phyloP scores from a whole-genome alignment of 2,329 filamentous ascomycete genomes.

The Pseudofabraea citricarpa region DNA sequence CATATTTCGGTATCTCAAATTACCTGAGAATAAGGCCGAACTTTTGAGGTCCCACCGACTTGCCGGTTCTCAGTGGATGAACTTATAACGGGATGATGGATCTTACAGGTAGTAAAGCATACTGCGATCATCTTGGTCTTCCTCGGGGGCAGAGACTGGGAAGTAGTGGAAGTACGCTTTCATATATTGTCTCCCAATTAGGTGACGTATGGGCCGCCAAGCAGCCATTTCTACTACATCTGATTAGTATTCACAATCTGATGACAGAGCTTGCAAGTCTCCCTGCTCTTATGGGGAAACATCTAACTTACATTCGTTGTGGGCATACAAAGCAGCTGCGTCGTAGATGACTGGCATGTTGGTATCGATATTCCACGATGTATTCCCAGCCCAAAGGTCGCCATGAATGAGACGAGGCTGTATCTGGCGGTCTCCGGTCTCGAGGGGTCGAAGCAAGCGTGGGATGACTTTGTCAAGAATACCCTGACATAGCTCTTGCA shows the following conservation, averaged over 20 bases:
- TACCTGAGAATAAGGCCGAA: no score
- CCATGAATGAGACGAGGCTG: slow-evolving; percentile 16
- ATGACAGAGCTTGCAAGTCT: no score
- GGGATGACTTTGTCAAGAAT: slow-evolving; percentile 14
- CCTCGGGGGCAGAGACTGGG: slow-evolving; percentile 4
- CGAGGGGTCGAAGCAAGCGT: slow-evolving; percentile 11
- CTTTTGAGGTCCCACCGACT: no score
- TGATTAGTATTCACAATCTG: not conserved
- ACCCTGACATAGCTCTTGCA: slow-evolving; percentile 23
- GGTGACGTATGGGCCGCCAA: slow-evolving; percentile 1
- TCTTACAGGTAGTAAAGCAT: no score
- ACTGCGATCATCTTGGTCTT: slow-evolving; percentile 8
- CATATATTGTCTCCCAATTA: slow-evolving; percentile 3
- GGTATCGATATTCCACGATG: slow-evolving; percentile 4
- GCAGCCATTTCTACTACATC: slow-evolving; percentile 1
- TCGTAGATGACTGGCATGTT: slow-evolving; percentile 15
- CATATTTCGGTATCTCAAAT: no score
- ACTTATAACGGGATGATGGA: no score
- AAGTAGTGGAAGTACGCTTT: slow-evolving; percentile 5
- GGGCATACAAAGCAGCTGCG: slow-evolving; percentile 15
- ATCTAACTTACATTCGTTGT: slow-evolving; percentile 23
- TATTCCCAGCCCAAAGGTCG: slow-evolving; percentile 18
- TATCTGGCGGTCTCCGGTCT: slow-evolving; percentile 10
- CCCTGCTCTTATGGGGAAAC: no score
- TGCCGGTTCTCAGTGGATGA: no score